These are phyloP conservation scores for Fusarium lateritium DNA, from an alignment of 2,329 filamentous ascomycete genomes.

Conservation along the genomic window DNA sequence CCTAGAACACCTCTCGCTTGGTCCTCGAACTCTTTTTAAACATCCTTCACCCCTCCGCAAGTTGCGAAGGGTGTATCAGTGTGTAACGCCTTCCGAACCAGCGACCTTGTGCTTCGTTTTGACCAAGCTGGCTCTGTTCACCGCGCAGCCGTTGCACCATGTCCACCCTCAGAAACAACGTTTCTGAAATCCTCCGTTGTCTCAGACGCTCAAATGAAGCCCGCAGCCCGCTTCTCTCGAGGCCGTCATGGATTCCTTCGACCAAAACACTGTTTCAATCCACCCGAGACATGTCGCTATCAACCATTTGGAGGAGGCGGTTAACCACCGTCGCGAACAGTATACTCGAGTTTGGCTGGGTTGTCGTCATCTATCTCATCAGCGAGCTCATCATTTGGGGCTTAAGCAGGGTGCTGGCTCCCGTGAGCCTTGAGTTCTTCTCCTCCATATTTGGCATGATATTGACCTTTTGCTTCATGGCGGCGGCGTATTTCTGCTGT, in stretches of 20 bases:
- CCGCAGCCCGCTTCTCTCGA: constrained; percentile 22
- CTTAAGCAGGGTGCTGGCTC: constrained; percentile 56
- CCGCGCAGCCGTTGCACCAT: constrained; percentile 43
- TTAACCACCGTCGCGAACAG: constrained; percentile 1
- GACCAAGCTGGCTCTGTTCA: constrained; percentile 20
- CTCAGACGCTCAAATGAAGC: constrained; percentile 50
- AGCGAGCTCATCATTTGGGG: constrained; percentile 64
- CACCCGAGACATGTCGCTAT: constrained; percentile 45
- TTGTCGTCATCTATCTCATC: constrained; percentile 56
- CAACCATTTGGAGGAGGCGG: constrained; percentile 42
- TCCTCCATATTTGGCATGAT: constrained; percentile 65
- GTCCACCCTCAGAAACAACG: constrained; percentile 33
- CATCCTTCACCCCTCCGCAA: constrained; percentile 34
- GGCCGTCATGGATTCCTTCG: constrained; percentile 25
- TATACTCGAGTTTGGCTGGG: constrained; percentile 49
- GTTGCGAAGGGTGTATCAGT: constrained; percentile 26
- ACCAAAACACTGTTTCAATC: constrained; percentile 42
- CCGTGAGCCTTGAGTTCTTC: constrained; percentile 59
- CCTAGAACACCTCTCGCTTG: constrained; percentile 29
- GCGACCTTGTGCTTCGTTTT: constrained; percentile 23
- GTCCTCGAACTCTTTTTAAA: constrained; percentile 23
- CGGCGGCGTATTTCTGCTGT: constrained; percentile 40
- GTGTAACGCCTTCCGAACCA: constrained; percentile 38
- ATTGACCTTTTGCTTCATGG: constrained; percentile 56
- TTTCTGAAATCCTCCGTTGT: constrained; percentile 49